These are phyloP conservation scores for Eutrema japonicum DNA, from an alignment of 345 rosid genomes.

Conservation along the genomic window DNA sequence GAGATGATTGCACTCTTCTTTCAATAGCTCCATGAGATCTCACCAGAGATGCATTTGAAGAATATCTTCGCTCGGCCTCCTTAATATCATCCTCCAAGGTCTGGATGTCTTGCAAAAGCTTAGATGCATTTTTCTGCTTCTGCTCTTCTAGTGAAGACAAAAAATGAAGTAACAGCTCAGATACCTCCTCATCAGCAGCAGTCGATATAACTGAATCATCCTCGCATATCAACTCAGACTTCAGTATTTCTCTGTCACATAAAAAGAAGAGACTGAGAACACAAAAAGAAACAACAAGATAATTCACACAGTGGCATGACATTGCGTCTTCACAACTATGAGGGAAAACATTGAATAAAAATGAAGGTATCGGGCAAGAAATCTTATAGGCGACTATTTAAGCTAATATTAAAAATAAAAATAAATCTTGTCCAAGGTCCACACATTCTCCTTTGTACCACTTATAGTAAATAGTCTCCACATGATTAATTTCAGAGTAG, in stretches of 20 bases:
- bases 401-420: neutral
- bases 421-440: neutral
- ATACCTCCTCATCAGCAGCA: slow-evolving; percentile 55
- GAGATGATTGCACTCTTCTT: slow-evolving; percentile 40
- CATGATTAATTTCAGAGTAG: slow-evolving; percentile 18
- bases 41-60: slow-evolving; percentile 42
- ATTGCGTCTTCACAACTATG: slow-evolving; percentile 14
- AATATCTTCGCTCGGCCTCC: slow-evolving; percentile 62
- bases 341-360: neutral
- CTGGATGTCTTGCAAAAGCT: slow-evolving; percentile 60
- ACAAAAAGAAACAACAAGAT: slow-evolving; percentile 20
- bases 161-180: slow-evolving; percentile 69
- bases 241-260: slow-evolving; percentile 75
- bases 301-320: neutral
- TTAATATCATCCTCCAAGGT: slow-evolving; percentile 72
- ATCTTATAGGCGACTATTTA: slow-evolving; percentile 20
- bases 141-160: slow-evolving; percentile 61
- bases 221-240: slow-evolving; percentile 62
- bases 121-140: slow-evolving; percentile 65
- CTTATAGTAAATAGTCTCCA: slow-evolving; percentile 6
- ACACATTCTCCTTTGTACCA: slow-evolving; percentile 28
- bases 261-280: slow-evolving; percentile 33
- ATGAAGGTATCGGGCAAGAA: slow-evolving; percentile 7
- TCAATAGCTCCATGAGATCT: slow-evolving; percentile 38
- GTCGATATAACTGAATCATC: slow-evolving; percentile 44